A percentile compares a stretch with the other conserved stretches of the same genome.
These are phyloP conservation scores for Diphasiastrum complanatum DNA, from an alignment of 83 land plant species.

Conservation along the genomic window DNA sequence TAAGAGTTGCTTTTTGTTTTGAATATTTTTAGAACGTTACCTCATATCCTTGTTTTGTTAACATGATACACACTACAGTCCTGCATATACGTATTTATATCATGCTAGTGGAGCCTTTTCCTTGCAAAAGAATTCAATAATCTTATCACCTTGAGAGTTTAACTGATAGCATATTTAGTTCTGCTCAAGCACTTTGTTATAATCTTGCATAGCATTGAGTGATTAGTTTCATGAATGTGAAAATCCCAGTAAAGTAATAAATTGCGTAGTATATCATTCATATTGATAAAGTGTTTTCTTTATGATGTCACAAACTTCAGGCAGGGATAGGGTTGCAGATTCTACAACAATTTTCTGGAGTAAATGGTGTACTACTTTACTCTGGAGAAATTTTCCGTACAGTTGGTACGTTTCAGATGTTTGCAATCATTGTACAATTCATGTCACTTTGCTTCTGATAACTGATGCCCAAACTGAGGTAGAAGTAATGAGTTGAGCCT, in stretches of 20 bases:
- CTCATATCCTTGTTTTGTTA: too few species aligned
- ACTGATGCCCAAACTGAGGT: background rate
- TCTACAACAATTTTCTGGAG: constrained; percentile 55
- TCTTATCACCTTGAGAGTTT: too few species aligned
- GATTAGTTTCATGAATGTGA: too few species aligned
- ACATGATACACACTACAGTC: too few species aligned
- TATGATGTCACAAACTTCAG: constrained; percentile 26
- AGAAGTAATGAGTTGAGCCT: background rate
- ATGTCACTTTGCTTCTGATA: background rate
- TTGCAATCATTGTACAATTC: background rate
- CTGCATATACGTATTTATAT: too few species aligned
- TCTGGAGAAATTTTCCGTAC: constrained; percentile 37
- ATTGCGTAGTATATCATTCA: background rate
- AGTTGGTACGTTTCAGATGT: constrained; percentile 33
- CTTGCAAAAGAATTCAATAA: too few species aligned
- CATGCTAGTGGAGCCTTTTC: too few species aligned
- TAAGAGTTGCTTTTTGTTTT: too few species aligned
- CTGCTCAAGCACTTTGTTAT: too few species aligned
- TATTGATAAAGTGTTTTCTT: background rate
- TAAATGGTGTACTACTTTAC: constrained; percentile 47
- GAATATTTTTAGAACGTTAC: too few species aligned
- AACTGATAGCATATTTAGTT: too few species aligned
- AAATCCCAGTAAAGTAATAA: background rate
- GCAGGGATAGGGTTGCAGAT: constrained; percentile 60
- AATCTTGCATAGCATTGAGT: too few species aligned